Evolutionary conservation across 257 asterid genomes (phyloP).

Genomic region (Fraxinus quadrangulata): DNA sequence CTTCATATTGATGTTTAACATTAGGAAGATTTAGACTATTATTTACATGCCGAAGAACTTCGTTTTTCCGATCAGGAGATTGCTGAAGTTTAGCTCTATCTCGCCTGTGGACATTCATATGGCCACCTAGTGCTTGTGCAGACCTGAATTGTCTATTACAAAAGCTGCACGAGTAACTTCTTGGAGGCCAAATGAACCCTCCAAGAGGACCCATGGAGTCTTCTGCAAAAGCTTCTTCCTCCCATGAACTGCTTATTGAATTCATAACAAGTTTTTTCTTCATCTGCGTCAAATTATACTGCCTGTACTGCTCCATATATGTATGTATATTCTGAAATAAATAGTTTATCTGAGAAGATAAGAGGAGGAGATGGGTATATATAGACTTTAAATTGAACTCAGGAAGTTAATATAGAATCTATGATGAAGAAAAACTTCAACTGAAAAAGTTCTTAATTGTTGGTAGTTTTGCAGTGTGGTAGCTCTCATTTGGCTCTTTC

Average conservation of each 20-base stretch:
- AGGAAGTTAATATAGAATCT: constrained; percentile 34
- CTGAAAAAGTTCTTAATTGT: constrained; percentile 27
- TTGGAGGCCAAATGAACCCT: constrained; percentile 63
- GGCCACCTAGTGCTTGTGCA: constrained; percentile 81
- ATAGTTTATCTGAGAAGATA: neutral
- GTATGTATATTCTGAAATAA: neutral
- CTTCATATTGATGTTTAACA: neutral
- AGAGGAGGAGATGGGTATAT: neutral
- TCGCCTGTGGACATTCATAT: constrained; percentile 74
- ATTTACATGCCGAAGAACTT: neutral
- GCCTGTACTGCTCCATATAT: constrained; percentile 15
- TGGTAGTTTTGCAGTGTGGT: constrained; percentile 45
- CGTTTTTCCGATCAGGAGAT: constrained; percentile 21
- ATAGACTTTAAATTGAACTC: constrained; percentile 24
- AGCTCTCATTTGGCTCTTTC: constrained; percentile 38
- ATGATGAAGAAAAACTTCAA: constrained; percentile 27
- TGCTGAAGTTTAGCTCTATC: constrained; percentile 69
- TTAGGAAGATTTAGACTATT: neutral
- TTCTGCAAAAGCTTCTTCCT: constrained; percentile 38
- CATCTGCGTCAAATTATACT: constrained; percentile 29
- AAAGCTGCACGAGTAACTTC: constrained; percentile 61
- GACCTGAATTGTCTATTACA: constrained; percentile 62
- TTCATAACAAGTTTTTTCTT: constrained; percentile 30
- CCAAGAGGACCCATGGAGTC: constrained; percentile 39
- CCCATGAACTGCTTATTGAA: constrained; percentile 29